phyloP scores from a whole-genome alignment of 768 basidiomycete genomes.

The Tulasnella sp. region DNA sequence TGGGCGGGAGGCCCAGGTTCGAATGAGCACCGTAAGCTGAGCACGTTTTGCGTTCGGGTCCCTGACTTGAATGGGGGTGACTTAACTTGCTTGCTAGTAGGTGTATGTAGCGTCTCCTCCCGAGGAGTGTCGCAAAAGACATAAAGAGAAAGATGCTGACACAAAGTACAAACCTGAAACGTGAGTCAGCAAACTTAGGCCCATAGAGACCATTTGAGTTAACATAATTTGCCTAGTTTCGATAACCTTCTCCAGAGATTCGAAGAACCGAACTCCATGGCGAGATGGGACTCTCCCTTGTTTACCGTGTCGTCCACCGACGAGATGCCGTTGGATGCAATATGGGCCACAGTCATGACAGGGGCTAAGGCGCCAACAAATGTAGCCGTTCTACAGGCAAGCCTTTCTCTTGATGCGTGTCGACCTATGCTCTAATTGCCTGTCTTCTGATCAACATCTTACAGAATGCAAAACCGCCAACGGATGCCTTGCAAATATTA shows the following conservation, averaged over 20 bases:
- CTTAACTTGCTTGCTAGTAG: constrained; percentile 29
- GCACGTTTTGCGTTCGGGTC: not conserved
- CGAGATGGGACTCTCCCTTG: constrained; percentile 96
- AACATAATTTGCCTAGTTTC: constrained; percentile 36
- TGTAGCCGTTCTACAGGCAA: constrained; percentile 21
- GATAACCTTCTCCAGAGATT: constrained; percentile 80
- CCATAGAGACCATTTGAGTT: not conserved
- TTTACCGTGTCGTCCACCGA: constrained; percentile 77
- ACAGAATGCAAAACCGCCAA: constrained; percentile 71
- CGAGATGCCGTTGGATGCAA: constrained; percentile 49
- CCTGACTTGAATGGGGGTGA: not conserved
- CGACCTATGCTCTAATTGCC: not conserved
- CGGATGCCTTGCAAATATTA: constrained; percentile 77
- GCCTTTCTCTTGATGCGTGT: not conserved
- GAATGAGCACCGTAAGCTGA: constrained; percentile 71
- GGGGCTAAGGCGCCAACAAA: constrained; percentile 81
- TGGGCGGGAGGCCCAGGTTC: constrained; percentile 72
- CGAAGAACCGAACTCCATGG: constrained; percentile 96
- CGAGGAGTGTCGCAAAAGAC: constrained; percentile 70
- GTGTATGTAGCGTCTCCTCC: constrained; percentile 64
- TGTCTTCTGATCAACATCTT: not conserved
- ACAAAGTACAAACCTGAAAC: constrained; percentile 55
- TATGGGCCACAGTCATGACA: constrained; percentile 73
- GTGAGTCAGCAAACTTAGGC: constrained; percentile 33
- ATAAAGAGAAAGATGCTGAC: constrained; percentile 39